These are phyloP conservation scores for Ambrosia artemisiifolia DNA, from an alignment of 129 eudicot species.

Conservation along the genomic window DNA sequence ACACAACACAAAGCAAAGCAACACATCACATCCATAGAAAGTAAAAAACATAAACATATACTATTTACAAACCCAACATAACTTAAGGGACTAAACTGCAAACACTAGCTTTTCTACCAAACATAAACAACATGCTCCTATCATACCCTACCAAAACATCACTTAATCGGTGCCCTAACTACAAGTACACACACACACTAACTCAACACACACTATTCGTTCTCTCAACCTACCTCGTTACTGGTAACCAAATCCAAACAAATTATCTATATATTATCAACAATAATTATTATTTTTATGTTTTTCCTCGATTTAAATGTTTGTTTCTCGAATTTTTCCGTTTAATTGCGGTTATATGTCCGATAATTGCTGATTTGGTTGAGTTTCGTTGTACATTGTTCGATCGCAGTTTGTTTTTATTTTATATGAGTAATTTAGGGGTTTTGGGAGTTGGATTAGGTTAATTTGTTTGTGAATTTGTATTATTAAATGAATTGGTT, in stretches of 20 bases:
- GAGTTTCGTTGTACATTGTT: slow-evolving; percentile 17
- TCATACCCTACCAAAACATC: slow-evolving; percentile 9
- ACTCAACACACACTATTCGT: not conserved
- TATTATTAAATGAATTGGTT: not conserved
- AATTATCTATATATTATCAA: not conserved
- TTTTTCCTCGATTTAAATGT: not conserved
- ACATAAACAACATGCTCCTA: not conserved
- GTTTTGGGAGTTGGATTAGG: not conserved
- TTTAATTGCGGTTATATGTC: slow-evolving; percentile 9
- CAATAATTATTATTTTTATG: not conserved
- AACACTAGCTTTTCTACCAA: not conserved
- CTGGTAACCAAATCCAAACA: slow-evolving; percentile 6
- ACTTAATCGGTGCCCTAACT: slow-evolving; percentile 26
- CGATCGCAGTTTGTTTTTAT: not conserved
- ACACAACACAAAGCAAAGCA: too few relatives aligned
- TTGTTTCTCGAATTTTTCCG: not conserved
- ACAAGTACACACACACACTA: slow-evolving; percentile 1
- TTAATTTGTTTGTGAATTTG: slow-evolving; percentile 17
- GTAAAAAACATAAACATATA: too few relatives aligned
- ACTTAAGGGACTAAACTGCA: slow-evolving; percentile 13
- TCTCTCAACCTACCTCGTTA: slow-evolving; percentile 2
- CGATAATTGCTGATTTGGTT: not conserved
- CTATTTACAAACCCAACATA: not conserved
- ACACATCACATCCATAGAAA: too few relatives aligned
- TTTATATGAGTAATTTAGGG: slow-evolving; percentile 2